Percentiles rank a stretch among this genome's conserved stretches.
Conservation (phyloP, 441 rosid species). For the Erysimum cheiri region DNA sequence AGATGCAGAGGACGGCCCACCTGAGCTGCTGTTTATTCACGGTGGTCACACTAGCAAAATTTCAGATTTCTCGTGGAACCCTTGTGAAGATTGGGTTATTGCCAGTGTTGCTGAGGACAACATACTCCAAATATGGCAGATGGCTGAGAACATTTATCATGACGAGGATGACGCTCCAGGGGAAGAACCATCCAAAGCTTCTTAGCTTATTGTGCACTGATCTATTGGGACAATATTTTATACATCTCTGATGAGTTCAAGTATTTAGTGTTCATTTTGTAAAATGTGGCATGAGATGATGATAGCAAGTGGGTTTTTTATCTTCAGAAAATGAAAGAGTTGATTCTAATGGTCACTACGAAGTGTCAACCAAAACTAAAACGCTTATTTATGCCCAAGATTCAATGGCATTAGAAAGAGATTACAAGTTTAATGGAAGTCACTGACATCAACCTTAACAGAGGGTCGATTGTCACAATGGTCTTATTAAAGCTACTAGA, state of each 20-base stretch:
- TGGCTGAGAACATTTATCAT: slow-evolving; percentile 97
- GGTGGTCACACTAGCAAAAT: slow-evolving; percentile 99
- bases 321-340: background rate
- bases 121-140: slow-evolving; percentile 98
- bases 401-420: background rate
- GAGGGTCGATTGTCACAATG: background rate
- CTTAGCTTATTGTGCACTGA: slow-evolving; percentile 27
- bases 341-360: background rate
- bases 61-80: slow-evolving; percentile 98
- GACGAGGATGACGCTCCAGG: slow-evolving; percentile 91
- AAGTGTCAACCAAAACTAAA: background rate
- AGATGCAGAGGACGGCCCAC: slow-evolving; percentile 98
- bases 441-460: background rate
- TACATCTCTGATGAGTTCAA: slow-evolving; percentile 21
- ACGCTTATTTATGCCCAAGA: background rate
- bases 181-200: slow-evolving; percentile 71
- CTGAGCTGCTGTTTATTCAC: slow-evolving; percentile 93
- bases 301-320: background rate
- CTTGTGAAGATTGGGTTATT: slow-evolving; percentile 96
- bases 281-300: slow-evolving; percentile 34
- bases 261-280: slow-evolving; percentile 36
- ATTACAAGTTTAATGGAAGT: slow-evolving; percentile 13
- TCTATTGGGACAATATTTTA: slow-evolving; percentile 21
- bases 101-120: slow-evolving; percentile 98
- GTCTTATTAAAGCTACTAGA: slow-evolving; percentile 27